Percentiles rank a stretch among this genome's conserved stretches.
These are phyloP conservation scores for Schizophyllum commune DNA, from an alignment of 1,284 basidiomycete genomes.

Conservation along the genomic window DNA sequence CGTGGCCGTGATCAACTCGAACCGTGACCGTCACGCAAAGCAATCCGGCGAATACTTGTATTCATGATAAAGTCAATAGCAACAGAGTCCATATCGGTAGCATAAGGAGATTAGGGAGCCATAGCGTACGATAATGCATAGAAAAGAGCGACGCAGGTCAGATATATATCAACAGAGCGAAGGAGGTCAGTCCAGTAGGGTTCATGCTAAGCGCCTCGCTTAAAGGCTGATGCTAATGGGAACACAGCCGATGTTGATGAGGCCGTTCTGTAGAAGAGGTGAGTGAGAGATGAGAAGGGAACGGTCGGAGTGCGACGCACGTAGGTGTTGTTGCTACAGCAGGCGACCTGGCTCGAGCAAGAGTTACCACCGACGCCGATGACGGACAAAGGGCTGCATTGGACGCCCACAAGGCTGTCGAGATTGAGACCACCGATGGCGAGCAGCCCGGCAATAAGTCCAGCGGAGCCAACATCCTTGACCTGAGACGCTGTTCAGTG, in stretches of 20 bases:
- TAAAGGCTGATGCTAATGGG: not conserved
- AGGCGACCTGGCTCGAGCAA: not conserved
- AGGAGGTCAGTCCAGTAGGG: not conserved
- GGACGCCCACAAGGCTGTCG: not conserved
- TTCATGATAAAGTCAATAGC: too few species aligned
- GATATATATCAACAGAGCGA: not conserved
- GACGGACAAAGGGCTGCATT: not conserved
- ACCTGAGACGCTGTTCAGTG: too few species aligned
- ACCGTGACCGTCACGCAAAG: not conserved
- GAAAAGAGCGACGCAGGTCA: not conserved
- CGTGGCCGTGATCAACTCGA: not conserved
- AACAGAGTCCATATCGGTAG: too few species aligned
- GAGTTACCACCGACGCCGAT: not conserved
- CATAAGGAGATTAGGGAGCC: too few species aligned
- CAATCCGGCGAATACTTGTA: too few species aligned
- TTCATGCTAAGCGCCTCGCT: not conserved
- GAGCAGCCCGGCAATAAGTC: not conserved
- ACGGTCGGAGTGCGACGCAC: not conserved
- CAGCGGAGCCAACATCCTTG: not conserved
- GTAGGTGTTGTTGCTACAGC: not conserved
- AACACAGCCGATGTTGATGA: not conserved
- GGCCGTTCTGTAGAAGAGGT: not conserved
- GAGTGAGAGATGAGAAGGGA: not conserved
- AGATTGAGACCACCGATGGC: not conserved
- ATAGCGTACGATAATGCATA: too few species aligned